Percentiles rank a stretch among this genome's conserved stretches.
phyloP scores from a whole-genome alignment of 2,329 filamentous ascomycete species.

The Sclerotinia nivalis region DNA sequence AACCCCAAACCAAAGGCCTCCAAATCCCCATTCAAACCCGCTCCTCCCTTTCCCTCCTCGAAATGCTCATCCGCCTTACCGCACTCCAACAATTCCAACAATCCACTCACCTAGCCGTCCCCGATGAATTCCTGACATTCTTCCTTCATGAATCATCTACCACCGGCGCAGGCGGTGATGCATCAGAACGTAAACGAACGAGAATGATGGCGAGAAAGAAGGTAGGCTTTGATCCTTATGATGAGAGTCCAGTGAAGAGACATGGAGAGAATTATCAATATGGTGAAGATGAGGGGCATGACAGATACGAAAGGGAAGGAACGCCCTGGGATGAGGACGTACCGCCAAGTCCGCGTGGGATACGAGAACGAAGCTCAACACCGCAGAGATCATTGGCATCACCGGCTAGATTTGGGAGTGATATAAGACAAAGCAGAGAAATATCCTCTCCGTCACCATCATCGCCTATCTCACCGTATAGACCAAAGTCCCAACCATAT shows the following conservation, averaged over 20 bases:
- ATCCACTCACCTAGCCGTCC: constrained; percentile 68
- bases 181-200: constrained; percentile 59
- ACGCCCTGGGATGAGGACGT: constrained; percentile 31
- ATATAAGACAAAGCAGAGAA: background rate
- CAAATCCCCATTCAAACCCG: constrained; percentile 53
- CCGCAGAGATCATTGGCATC: background rate
- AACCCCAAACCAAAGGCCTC: constrained; percentile 31
- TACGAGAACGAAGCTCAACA: constrained; percentile 14
- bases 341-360: constrained; percentile 7
- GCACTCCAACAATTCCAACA: constrained; percentile 75
- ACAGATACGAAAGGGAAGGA: constrained; percentile 29
- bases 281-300: constrained; percentile 32
- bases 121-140: constrained; percentile 72
- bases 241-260: constrained; percentile 66
- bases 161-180: constrained; percentile 64
- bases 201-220: constrained; percentile 60
- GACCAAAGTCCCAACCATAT: background rate
- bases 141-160: constrained; percentile 69
- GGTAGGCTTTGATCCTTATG: constrained; percentile 71
- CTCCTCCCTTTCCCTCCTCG: constrained; percentile 69
- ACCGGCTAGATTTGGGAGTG: background rate
- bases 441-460: background rate
- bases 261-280: constrained; percentile 63
- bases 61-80: constrained; percentile 70
- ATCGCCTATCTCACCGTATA: constrained; percentile 17